A percentile compares a stretch with the other conserved stretches of the same genome.
Conservation (phyloP, 768 basidiomycete species). For the Coprinellus micaceus region DNA sequence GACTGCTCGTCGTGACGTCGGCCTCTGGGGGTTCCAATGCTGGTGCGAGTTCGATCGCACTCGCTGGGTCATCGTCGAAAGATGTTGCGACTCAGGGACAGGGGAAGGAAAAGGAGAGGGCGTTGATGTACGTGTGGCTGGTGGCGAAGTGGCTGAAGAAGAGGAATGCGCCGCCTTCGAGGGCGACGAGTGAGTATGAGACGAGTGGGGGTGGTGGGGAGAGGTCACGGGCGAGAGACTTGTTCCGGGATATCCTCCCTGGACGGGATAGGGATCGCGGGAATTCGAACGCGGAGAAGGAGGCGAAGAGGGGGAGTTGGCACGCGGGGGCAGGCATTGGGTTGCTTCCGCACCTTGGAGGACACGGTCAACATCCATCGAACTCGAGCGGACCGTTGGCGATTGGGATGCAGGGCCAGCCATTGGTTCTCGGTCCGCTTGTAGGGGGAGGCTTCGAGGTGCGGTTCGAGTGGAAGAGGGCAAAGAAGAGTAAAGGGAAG, state of each 20-base stretch:
- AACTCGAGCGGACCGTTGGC: neutral
- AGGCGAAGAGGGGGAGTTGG: slow-evolving; percentile 11
- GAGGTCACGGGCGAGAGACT: neutral
- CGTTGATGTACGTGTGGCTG: slow-evolving; percentile 70
- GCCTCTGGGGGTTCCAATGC: neutral
- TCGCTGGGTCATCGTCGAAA: neutral
- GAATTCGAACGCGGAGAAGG: slow-evolving; percentile 8
- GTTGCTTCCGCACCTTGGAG: slow-evolving; percentile 1
- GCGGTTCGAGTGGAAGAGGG: slow-evolving; percentile 75
- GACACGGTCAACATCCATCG: neutral
- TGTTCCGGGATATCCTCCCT: slow-evolving; percentile 3
- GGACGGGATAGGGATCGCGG: slow-evolving; percentile 1
- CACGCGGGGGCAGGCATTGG: slow-evolving; percentile 10
- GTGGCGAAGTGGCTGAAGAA: slow-evolving; percentile 71
- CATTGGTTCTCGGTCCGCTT: slow-evolving; percentile 5
- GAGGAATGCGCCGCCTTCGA: neutral
- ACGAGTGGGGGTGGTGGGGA: neutral
- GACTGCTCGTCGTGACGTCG: neutral
- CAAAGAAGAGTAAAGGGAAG: slow-evolving; percentile 32
- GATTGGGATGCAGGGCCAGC: neutral
- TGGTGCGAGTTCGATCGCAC: neutral
- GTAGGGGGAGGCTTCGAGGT: slow-evolving; percentile 56
- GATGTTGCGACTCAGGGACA: neutral
- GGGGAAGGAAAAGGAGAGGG: slow-evolving; percentile 26
- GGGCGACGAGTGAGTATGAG: neutral